Evolutionary conservation across 331 rosid genomes (phyloP).

Genomic region (Quercus phellos): DNA sequence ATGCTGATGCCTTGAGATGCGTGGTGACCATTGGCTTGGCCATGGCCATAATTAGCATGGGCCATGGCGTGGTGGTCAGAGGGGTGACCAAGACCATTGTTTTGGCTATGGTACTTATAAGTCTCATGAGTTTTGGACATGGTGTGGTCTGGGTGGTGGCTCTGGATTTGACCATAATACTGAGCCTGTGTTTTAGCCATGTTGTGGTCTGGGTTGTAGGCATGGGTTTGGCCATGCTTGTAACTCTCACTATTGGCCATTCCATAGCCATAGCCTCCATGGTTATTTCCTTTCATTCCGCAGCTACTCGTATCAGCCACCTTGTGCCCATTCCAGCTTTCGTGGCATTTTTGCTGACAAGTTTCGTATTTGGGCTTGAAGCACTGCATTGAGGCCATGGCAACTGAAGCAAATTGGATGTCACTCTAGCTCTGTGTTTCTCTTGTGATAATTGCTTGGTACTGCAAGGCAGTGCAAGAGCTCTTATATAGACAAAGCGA

Average conservation of each 20-base stretch:
- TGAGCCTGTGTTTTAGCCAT: neutral
- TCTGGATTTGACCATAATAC: neutral
- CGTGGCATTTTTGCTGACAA: constrained; percentile 2
- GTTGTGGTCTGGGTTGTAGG: neutral
- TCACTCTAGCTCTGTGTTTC: neutral
- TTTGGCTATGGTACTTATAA: neutral
- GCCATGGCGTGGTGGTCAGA: too few relatives aligned
- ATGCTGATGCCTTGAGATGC: neutral
- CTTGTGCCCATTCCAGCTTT: constrained; percentile 2
- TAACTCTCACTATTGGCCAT: neutral
- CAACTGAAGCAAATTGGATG: neutral
- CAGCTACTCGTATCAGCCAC: neutral
- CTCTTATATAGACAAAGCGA: too few relatives aligned
- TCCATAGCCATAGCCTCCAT: neutral
- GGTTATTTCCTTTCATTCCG: neutral
- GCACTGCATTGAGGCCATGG: constrained; percentile 6
- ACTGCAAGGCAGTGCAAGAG: neutral
- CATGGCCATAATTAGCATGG: neutral
- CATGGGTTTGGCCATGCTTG: neutral
- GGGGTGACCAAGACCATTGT: neutral
- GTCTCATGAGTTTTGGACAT: neutral
- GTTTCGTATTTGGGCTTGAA: neutral
- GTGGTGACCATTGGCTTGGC: neutral
- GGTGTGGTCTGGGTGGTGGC: neutral
- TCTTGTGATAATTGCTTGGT: neutral